Evolutionary conservation across 2,329 filamentous ascomycete genomes (phyloP).

Genomic region (Curvularia verruculosa): DNA sequence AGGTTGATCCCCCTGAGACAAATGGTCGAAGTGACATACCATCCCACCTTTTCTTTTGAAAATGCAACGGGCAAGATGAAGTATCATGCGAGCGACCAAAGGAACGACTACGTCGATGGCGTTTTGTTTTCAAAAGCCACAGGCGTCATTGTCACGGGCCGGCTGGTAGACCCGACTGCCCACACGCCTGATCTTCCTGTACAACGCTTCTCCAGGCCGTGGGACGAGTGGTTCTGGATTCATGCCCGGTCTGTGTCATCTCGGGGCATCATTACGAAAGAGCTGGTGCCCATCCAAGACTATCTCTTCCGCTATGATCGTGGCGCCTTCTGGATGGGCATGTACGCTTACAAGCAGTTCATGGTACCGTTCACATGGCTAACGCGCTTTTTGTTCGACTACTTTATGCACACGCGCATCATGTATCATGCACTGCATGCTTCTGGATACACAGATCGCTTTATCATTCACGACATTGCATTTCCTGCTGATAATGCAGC

Average conservation of each 20-base stretch:
- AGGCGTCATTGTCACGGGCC: conserved; percentile 66
- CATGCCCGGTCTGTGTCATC: conserved; percentile 55
- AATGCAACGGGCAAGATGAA: conserved; percentile 57
- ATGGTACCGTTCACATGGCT: conserved; percentile 63
- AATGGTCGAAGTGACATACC: conserved; percentile 68
- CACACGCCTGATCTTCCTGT: conserved; percentile 25
- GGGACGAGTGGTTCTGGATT: conserved; percentile 76
- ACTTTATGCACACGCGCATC: conserved; percentile 66
- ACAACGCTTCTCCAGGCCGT: conserved; percentile 59
- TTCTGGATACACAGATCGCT: conserved; percentile 60
- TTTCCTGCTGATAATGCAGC: conserved; percentile 60
- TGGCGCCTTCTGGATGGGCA: conserved; percentile 68
- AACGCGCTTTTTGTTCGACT: conserved; percentile 64
- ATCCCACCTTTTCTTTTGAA: conserved; percentile 59
- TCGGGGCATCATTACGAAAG: conserved; percentile 27
- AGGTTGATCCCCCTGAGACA: conserved; percentile 59
- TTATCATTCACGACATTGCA: conserved; percentile 68
- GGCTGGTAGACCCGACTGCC: conserved; percentile 56
- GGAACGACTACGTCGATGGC: conserved; percentile 71
- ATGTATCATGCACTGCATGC: conserved; percentile 69
- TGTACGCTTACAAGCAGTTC: conserved; percentile 66
- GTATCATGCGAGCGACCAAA: conserved; percentile 48
- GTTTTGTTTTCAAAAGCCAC: conserved; percentile 64
- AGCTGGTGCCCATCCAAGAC: conserved; percentile 57
- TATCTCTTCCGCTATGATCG: conserved; percentile 69